Percentiles rank a stretch among this genome's conserved stretches.
phyloP scores from a whole-genome alignment of 768 basidiomycete genomes.

The Arthromyces matolae region DNA sequence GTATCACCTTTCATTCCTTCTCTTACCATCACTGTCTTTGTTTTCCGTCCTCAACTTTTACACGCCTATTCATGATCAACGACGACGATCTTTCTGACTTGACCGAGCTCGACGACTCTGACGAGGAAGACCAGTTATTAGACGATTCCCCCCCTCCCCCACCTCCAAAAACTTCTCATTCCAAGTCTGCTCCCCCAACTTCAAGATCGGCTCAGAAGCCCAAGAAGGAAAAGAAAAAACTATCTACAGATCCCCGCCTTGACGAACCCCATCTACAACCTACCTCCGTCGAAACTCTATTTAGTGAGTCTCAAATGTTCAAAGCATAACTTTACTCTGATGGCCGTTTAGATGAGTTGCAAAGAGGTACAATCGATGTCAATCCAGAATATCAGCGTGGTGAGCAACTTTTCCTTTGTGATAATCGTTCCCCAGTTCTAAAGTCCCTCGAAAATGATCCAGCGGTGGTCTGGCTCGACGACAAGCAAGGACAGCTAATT shows the following conservation, averaged over 20 bases:
- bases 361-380: constrained; percentile 45
- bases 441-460: neutral
- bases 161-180: constrained; percentile 16
- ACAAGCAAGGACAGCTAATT: constrained; percentile 57
- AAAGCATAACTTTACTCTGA: neutral
- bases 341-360: constrained; percentile 40
- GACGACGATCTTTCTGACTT: constrained; percentile 40
- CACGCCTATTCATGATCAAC: constrained; percentile 3
- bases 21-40: too few species aligned
- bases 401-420: constrained; percentile 19
- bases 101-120: constrained; percentile 42
- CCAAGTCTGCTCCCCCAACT: constrained; percentile 17
- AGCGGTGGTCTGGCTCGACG: constrained; percentile 66
- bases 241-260: constrained; percentile 27
- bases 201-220: constrained; percentile 2
- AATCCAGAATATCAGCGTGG: constrained; percentile 69
- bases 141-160: too few species aligned
- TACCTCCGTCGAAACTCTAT: constrained; percentile 39
- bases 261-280: constrained; percentile 16
- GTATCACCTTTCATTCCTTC: too few species aligned
- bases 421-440: neutral
- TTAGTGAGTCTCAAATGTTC: constrained; percentile 29
- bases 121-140: constrained; percentile 34
- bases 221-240: constrained; percentile 15
- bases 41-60: too few species aligned